These are phyloP conservation scores for Syncephalastrum sp. DNA, from an alignment of 371 early-diverging fungal species.

Conservation along the genomic window DNA sequence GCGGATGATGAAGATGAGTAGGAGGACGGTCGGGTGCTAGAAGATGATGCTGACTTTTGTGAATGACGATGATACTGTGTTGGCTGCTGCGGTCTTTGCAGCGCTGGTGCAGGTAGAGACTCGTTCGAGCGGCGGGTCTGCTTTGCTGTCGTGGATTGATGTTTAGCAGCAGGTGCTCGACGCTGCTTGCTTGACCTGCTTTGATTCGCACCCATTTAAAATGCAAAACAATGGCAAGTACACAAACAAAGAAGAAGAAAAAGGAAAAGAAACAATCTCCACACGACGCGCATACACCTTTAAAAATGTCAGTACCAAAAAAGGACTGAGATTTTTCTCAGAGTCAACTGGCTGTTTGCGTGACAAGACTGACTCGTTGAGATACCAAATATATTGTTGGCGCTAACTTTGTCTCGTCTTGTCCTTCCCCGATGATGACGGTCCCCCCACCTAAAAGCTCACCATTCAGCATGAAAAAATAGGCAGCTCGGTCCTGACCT, in stretches of 20 bases:
- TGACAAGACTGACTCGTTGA: constrained; percentile 4
- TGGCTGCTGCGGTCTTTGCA: constrained; percentile 7
- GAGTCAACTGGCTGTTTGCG: constrained; percentile 9
- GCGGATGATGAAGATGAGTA: background rate
- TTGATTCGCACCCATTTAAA: constrained; percentile 15
- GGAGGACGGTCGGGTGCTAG: background rate
- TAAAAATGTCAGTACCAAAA: background rate
- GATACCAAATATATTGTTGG: background rate
- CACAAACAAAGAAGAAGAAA: constrained; percentile 7
- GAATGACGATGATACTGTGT: constrained; percentile 5
- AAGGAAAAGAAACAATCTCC: constrained; percentile 4
- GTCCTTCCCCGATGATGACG: background rate
- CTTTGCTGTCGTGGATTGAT: constrained; percentile 2
- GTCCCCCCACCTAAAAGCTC: too few species aligned
- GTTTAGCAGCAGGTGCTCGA: background rate
- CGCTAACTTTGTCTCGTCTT: constrained; percentile 6
- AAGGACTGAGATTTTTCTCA: constrained; percentile 3
- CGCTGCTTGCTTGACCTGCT: constrained; percentile 10
- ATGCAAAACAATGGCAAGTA: background rate
- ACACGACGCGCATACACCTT: background rate
- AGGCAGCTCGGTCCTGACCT: background rate
- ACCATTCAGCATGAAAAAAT: background rate
- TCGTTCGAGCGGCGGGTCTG: background rate
- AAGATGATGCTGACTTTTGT: background rate
- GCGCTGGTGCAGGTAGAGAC: constrained; percentile 3